phyloP scores from a whole-genome alignment of 2,329 filamentous ascomycete genomes.

The Taxawa tesnikishii region DNA sequence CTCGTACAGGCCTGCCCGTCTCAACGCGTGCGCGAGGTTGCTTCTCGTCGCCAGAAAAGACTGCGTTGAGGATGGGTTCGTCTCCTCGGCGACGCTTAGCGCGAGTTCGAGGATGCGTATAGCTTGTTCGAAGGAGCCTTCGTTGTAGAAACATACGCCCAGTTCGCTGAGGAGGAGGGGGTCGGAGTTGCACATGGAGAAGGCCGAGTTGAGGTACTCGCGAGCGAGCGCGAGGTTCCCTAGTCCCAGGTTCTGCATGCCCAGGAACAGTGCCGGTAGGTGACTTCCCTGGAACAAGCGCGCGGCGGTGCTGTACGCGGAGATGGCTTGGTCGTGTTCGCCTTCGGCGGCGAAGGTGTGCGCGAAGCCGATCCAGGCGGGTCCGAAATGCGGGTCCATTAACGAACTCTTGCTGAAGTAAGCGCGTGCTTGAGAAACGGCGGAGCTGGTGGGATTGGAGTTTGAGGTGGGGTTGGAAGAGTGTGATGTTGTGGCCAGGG shows the following conservation, averaged over 20 bases:
- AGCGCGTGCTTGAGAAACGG: slow-evolving; percentile 83
- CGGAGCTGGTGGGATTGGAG: slow-evolving; percentile 64
- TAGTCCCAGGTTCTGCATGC: slow-evolving; percentile 95
- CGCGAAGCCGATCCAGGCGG: slow-evolving; percentile 97
- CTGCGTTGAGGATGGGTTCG: slow-evolving; percentile 61
- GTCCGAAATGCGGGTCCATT: slow-evolving; percentile 94
- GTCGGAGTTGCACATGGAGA: slow-evolving; percentile 69
- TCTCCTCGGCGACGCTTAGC: slow-evolving; percentile 63
- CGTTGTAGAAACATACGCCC: slow-evolving; percentile 90
- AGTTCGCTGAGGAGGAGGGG: slow-evolving; percentile 90
- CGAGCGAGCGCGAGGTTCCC: slow-evolving; percentile 91
- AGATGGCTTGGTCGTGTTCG: slow-evolving; percentile 96
- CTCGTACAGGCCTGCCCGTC: slow-evolving; percentile 56
- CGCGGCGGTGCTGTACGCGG: slow-evolving; percentile 90
- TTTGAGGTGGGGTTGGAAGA: too few relatives aligned
- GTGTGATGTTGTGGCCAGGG: too few relatives aligned
- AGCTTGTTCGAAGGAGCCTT: slow-evolving; percentile 64
- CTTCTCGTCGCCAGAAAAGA: slow-evolving; percentile 76
- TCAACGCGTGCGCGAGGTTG: slow-evolving; percentile 80
- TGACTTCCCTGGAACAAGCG: slow-evolving; percentile 94
- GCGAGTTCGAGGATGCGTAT: slow-evolving; percentile 67
- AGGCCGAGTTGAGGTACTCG: slow-evolving; percentile 87
- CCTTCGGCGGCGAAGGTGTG: slow-evolving; percentile 97
- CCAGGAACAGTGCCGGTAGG: slow-evolving; percentile 85
- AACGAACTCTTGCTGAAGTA: slow-evolving; percentile 97